phyloP scores from a whole-genome alignment of 257 asterid species.

The Phtheirospermum japonicum region DNA sequence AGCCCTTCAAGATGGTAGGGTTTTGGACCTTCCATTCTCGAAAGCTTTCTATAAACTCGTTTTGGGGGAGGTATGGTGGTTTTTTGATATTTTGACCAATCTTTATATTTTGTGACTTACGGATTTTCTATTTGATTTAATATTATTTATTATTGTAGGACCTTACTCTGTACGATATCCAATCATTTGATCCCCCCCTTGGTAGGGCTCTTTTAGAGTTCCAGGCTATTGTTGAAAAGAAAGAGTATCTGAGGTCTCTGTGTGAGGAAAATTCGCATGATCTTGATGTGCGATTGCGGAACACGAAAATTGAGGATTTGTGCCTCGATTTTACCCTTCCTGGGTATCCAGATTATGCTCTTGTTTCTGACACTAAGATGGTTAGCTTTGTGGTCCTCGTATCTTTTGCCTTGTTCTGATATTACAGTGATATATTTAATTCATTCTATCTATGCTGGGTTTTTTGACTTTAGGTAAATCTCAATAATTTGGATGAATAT shows the following conservation, averaged over 20 bases:
- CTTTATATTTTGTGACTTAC: conserved; percentile 19
- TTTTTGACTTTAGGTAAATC: conserved; percentile 59
- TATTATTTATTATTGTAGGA: conserved; percentile 44
- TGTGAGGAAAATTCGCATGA: conserved; percentile 35
- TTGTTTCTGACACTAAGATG: conserved; percentile 45
- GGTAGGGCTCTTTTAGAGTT: conserved; percentile 78
- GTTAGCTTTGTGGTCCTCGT: conserved; percentile 45
- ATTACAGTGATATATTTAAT: conserved; percentile 15
- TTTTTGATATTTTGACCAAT: conserved; percentile 8
- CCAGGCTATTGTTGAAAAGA: conserved; percentile 74
- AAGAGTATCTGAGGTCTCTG: conserved; percentile 41
- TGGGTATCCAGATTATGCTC: conserved; percentile 83
- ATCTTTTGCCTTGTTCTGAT: conserved; percentile 21
- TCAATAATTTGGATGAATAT: conserved; percentile 68
- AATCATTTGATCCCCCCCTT: conserved; percentile 75
- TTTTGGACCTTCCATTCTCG: conserved; percentile 87
- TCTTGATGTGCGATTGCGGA: conserved; percentile 43
- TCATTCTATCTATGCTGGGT: conserved; percentile 23
- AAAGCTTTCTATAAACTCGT: conserved; percentile 81
- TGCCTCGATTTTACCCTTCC: conserved; percentile 92
- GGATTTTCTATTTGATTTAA: conserved; percentile 4
- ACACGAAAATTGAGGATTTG: conserved; percentile 77
- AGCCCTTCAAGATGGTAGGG: conserved; percentile 89
- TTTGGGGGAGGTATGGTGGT: conserved; percentile 65
- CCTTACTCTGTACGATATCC: conserved; percentile 70